Evolutionary conservation across 148 eudicot genomes (phyloP).

Genomic region (Beta vulgaris): DNA sequence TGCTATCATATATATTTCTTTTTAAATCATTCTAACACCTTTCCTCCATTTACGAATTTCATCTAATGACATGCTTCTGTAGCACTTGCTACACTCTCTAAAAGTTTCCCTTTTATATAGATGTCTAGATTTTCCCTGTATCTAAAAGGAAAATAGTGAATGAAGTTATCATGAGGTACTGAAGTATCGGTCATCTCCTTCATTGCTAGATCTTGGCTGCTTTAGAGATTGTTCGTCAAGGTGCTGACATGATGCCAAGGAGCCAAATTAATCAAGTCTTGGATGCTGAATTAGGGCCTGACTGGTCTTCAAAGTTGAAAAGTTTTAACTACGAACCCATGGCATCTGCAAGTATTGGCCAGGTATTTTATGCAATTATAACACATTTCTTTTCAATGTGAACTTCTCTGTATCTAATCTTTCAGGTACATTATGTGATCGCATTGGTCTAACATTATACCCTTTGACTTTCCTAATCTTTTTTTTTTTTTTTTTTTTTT

Average conservation of each 20-base stretch:
- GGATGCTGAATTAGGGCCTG: constrained; percentile 75
- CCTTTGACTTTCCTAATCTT: not conserved
- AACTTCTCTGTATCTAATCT: not conserved
- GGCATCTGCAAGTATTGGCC: constrained; percentile 96
- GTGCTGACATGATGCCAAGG: constrained; percentile 97
- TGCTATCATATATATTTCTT: too few relatives aligned
- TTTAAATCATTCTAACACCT: too few relatives aligned
- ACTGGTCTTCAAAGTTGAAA: constrained; percentile 81
- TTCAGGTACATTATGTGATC: not conserved
- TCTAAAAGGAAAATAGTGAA: not conserved
- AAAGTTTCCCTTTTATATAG: too few relatives aligned
- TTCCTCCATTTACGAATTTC: too few relatives aligned
- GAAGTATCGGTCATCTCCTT: not conserved
- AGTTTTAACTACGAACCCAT: constrained; percentile 87
- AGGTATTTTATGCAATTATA: constrained; percentile 33
- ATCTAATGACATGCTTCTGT: too few relatives aligned
- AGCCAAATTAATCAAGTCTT: constrained; percentile 92
- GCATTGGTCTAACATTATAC: not conserved
- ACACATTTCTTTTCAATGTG: not conserved
- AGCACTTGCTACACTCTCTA: too few relatives aligned
- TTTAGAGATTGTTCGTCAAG: constrained; percentile 97
- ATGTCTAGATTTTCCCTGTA: not conserved
- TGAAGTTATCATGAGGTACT: not conserved
- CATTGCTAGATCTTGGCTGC: constrained; percentile 76
- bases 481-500: not conserved